These are phyloP conservation scores for Candida ponderosae DNA, from an alignment of 805 yeast genomes.

Conservation along the genomic window DNA sequence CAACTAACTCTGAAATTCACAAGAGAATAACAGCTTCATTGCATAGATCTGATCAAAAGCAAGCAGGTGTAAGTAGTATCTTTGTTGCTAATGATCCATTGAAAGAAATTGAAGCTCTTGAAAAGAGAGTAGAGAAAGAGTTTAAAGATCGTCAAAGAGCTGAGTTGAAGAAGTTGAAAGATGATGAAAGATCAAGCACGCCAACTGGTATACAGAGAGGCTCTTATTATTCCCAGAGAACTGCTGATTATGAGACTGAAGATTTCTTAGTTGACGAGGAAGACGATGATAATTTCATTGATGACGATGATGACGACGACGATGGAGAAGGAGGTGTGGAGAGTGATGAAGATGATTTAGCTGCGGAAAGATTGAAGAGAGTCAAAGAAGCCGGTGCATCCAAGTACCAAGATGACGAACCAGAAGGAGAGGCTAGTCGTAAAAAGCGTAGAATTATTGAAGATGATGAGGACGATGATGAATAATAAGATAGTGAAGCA, in stretches of 20 bases:
- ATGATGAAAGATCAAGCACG: slow-evolving; percentile 42
- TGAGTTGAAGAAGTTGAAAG: slow-evolving; percentile 41
- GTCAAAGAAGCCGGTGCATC: slow-evolving; percentile 51
- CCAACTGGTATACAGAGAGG: slow-evolving; percentile 14
- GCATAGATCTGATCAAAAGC: slow-evolving; percentile 25
- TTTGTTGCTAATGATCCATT: slow-evolving; percentile 56
- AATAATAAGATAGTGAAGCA: too few species aligned
- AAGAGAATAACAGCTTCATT: slow-evolving; percentile 69
- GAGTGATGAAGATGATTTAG: slow-evolving; percentile 41
- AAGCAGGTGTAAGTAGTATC: slow-evolving; percentile 30
- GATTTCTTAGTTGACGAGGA: slow-evolving; percentile 27
- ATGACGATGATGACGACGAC: slow-evolving; percentile 34
- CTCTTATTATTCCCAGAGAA: slow-evolving; percentile 7
- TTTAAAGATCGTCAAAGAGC: slow-evolving; percentile 62
- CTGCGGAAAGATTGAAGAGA: slow-evolving; percentile 50
- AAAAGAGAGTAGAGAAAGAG: slow-evolving; percentile 56
- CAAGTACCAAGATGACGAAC: slow-evolving; percentile 30
- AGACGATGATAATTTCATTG: slow-evolving; percentile 21
- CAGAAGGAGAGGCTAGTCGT: slow-evolving; percentile 15
- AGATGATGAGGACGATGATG: slow-evolving; percentile 46
- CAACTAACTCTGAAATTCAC: slow-evolving; percentile 83
- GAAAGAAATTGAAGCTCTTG: slow-evolving; percentile 56
- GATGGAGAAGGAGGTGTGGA: slow-evolving; percentile 38
- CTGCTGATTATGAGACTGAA: slow-evolving; percentile 23
- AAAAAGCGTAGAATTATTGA: slow-evolving; percentile 44